Conservation (phyloP, 106 monocot genomes). For the Phalaenopsis aphrodite region DNA sequence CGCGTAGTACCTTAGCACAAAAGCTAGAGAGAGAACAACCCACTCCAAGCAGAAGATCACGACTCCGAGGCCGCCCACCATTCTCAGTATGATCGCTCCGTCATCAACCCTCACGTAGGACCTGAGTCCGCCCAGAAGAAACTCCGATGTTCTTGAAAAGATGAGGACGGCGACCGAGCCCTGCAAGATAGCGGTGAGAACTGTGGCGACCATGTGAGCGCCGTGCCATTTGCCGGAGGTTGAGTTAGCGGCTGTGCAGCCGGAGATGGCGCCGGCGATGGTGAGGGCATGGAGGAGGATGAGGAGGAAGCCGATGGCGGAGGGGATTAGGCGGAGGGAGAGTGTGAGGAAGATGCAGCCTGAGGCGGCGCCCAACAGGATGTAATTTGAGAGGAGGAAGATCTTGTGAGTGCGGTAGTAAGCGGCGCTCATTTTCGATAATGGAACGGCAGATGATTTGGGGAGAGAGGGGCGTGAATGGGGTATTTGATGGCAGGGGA, state of each 20-base stretch:
- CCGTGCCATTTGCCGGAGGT: constrained; percentile 51
- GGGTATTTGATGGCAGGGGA: neutral
- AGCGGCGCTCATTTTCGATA: neutral
- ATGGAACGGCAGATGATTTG: neutral
- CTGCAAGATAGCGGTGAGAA: constrained; percentile 85
- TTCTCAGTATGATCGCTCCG: constrained; percentile 57
- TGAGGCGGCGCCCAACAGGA: constrained; percentile 68
- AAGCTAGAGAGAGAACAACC: constrained; percentile 61
- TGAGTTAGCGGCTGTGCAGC: constrained; percentile 27
- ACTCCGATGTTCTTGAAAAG: constrained; percentile 59
- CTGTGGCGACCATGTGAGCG: constrained; percentile 77
- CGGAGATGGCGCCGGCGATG: constrained; percentile 51
- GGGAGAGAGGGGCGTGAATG: neutral
- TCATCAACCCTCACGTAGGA: constrained; percentile 73
- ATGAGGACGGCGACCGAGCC: constrained; percentile 64
- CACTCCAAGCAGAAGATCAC: constrained; percentile 81
- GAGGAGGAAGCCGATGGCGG: constrained; percentile 63
- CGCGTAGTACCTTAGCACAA: constrained; percentile 67
- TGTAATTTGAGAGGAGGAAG: constrained; percentile 83
- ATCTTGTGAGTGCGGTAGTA: constrained; percentile 43
- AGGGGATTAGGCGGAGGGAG: constrained; percentile 87
- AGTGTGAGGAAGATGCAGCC: constrained; percentile 88
- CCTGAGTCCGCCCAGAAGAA: constrained; percentile 44
- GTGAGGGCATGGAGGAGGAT: constrained; percentile 82
- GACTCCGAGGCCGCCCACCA: constrained; percentile 70